Percentiles rank a stretch among this genome's conserved stretches.
Evolutionary conservation across 352 stramenopile species (phyloP).

Genomic region (Globisporangium uncinulatum): DNA sequence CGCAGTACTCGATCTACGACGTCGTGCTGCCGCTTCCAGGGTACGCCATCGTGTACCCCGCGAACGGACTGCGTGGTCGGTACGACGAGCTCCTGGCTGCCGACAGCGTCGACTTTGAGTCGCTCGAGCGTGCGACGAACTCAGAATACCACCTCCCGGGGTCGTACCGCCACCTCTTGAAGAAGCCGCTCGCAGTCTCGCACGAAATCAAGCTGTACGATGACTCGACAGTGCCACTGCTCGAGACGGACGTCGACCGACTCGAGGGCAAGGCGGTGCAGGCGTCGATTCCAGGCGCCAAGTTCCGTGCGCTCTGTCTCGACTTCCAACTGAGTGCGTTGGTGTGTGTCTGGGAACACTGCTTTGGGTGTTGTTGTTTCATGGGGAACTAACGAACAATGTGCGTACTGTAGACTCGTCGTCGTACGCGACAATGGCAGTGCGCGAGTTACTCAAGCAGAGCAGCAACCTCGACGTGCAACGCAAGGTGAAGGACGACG

Average conservation of each 20-base stretch:
- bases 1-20: constrained; percentile 90
- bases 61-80: constrained; percentile 68
- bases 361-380: background rate
- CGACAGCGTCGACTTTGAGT: constrained; percentile 66
- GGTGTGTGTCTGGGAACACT: background rate
- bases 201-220: constrained; percentile 92
- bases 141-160: constrained; percentile 91
- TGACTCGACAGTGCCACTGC: constrained; percentile 88
- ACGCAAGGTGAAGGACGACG: constrained; percentile 12
- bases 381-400: background rate
- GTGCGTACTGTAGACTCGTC: constrained; percentile 43
- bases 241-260: constrained; percentile 92
- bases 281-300: constrained; percentile 54
- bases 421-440: constrained; percentile 94
- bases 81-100: constrained; percentile 58
- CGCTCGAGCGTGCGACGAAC: constrained; percentile 58
- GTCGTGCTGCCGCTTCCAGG: constrained; percentile 96
- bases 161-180: constrained; percentile 92
- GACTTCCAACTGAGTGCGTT: constrained; percentile 71
- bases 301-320: constrained; percentile 64
- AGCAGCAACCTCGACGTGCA: constrained; percentile 75
- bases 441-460: constrained; percentile 95
- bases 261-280: constrained; percentile 30
- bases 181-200: constrained; percentile 82
- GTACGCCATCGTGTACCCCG: constrained; percentile 86